phyloP scores from a whole-genome alignment of 2,329 filamentous ascomycete species.

The Aspergillus sp. region DNA sequence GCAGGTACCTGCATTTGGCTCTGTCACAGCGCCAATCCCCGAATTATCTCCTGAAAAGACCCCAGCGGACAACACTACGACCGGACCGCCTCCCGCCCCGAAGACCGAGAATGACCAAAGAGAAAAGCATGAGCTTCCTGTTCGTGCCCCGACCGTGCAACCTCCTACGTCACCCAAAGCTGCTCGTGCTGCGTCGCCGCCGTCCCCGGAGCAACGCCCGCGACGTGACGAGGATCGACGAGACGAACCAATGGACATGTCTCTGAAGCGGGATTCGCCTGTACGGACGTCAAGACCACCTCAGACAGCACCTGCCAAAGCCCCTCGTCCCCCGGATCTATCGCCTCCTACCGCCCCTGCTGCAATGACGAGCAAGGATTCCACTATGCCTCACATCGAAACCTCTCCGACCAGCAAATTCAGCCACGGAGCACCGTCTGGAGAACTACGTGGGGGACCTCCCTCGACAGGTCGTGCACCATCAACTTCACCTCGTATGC shows the following conservation, averaged over 20 bases:
- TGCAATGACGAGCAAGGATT: constrained; percentile 30
- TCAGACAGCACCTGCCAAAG: constrained; percentile 10
- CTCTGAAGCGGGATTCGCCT: constrained; percentile 15
- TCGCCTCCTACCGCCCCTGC: constrained; percentile 38
- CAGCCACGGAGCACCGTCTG: constrained; percentile 21
- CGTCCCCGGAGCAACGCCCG: constrained; percentile 21
- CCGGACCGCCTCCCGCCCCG: constrained; percentile 2
- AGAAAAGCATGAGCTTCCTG: constrained; percentile 19
- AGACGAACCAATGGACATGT: not conserved
- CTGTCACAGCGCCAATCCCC: constrained; percentile 29
- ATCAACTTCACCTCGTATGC: constrained; percentile 38
- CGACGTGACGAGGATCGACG: constrained; percentile 21
- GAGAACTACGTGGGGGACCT: constrained; percentile 22
- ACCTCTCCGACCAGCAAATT: constrained; percentile 17
- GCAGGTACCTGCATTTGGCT: constrained; percentile 44
- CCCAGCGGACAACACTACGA: constrained; percentile 10
- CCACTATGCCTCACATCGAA: constrained; percentile 17
- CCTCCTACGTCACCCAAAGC: constrained; percentile 46
- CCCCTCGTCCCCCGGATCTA: constrained; percentile 23
- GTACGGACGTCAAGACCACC: constrained; percentile 22
- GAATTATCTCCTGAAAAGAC: constrained; percentile 20
- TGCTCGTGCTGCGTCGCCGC: constrained; percentile 29
- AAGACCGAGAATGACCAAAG: constrained; percentile 28
- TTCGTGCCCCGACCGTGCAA: constrained; percentile 24
- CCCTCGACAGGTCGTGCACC: constrained; percentile 23